Base-by-base conservation (phyloP, 2,329 filamentous ascomycete species). In the Diaporthe nobilis region DNA sequence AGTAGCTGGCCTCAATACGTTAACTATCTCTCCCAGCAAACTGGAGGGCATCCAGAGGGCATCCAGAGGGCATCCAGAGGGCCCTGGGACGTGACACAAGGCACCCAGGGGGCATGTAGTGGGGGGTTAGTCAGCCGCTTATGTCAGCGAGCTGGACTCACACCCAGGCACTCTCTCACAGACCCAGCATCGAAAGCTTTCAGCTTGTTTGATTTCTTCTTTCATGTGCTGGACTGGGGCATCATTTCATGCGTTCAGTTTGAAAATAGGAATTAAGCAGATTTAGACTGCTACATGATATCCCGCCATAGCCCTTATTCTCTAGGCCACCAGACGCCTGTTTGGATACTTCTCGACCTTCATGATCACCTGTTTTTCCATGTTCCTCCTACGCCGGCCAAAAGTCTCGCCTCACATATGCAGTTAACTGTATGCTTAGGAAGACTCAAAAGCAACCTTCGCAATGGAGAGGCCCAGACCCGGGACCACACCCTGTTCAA, bases 401-500 rank as follows among this genome's bases (percentile, higher is more conserved):
- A 13, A n/a, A 1, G 22, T 6, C 10, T 1, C 20, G 37, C 37
- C 13, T 17, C 17, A 3, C n/a, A 63, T 44, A 44, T 20, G 13
- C 6, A 3, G 10, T 44, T 15, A 0, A 28, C 22, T 8, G 37
- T 42, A 28, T 42, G 4, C 6, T 20, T 1, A 28, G 37, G 39
- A 3, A 28, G 1, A 2, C 3, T 12, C 9, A 3, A 51, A 49
- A 25, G 44, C 13, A 20, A 4, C 22, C 8, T 10, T 4, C 9
- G 42, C 4, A 28, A 42, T n/a, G 6, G 1, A 20, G 28, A 17
- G 2, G 0, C 1, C 10, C 20, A 4, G 20, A 2, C n/a, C 20
- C 10, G 6, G 15, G 2, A 17, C 6, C 31, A n/a, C 9, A 47
- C 28, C 17, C 2, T n/a, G 17, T 2, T 67, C 5, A 34, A 31